Evolutionary conservation across 2,329 filamentous ascomycete genomes (phyloP).

Genomic region (Drechslerella coelobrocha): DNA sequence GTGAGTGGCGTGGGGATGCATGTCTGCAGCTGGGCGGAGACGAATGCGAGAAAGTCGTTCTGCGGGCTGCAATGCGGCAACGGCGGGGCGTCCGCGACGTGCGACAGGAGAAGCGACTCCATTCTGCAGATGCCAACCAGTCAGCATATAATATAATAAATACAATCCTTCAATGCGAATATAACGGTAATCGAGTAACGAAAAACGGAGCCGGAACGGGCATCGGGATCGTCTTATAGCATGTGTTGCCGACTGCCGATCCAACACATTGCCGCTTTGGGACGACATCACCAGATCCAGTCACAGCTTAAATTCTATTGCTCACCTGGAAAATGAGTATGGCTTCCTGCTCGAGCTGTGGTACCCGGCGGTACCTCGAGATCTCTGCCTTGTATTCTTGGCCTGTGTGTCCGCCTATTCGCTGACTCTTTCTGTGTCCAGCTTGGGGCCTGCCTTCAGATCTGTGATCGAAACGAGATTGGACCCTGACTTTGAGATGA

Average conservation of each 20-base stretch:
- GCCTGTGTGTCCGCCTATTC: not conserved
- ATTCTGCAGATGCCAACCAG: constrained; percentile 6
- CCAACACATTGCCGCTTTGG: not conserved
- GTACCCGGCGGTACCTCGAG: not conserved
- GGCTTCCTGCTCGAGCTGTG: not conserved
- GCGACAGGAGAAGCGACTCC: constrained; percentile 46
- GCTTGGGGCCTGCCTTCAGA: not conserved
- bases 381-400: too few relatives aligned
- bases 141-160: not conserved
- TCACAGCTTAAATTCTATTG: not conserved
- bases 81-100: constrained; percentile 37
- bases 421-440: not conserved
- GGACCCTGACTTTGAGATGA: not conserved
- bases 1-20: constrained; percentile 71
- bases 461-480: not conserved
- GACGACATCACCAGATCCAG: constrained; percentile 1
- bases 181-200: too few relatives aligned
- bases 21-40: constrained; percentile 68
- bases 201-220: too few relatives aligned
- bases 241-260: constrained; percentile 1
- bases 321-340: not conserved
- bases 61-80: constrained; percentile 69
- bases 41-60: constrained; percentile 64
- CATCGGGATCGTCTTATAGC: not conserved
- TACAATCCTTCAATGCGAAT: too few relatives aligned